These are phyloP conservation scores for Amaranthus palmeri DNA, from an alignment of 148 eudicot genomes.

Conservation along the genomic window DNA sequence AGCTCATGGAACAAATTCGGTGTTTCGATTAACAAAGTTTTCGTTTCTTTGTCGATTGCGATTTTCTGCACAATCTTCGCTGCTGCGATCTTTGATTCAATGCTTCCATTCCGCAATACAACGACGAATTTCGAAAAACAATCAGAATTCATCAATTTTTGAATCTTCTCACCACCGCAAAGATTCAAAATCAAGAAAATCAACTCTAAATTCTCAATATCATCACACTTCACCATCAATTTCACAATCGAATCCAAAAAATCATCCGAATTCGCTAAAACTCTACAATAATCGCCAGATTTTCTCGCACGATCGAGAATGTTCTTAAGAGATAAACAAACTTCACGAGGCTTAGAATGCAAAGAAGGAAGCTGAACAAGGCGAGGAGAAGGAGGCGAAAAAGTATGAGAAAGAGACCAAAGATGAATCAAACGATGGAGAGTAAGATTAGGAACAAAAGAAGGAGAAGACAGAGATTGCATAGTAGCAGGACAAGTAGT, in stretches of 20 bases:
- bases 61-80: slow-evolving; percentile 39
- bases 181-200: slow-evolving; percentile 37
- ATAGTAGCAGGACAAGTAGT: slow-evolving; percentile 78
- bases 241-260: slow-evolving; percentile 8
- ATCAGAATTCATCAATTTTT: slow-evolving; percentile 15
- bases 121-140: slow-evolving; percentile 24
- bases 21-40: slow-evolving; percentile 35
- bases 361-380: not conserved
- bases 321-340: slow-evolving; percentile 20
- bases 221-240: slow-evolving; percentile 19
- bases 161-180: slow-evolving; percentile 22
- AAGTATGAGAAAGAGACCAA: slow-evolving; percentile 34
- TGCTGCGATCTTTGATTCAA: slow-evolving; percentile 29
- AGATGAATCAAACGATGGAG: slow-evolving; percentile 57
- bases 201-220: slow-evolving; percentile 26
- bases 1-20: slow-evolving; percentile 29
- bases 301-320: slow-evolving; percentile 29
- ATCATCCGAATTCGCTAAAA: slow-evolving; percentile 25
- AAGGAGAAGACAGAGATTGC: slow-evolving; percentile 52
- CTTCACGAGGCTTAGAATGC: not conserved
- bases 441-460: slow-evolving; percentile 61
- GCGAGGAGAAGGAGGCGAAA: slow-evolving; percentile 18
- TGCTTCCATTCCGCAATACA: slow-evolving; percentile 37
- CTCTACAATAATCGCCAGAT: slow-evolving; percentile 36
- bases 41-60: slow-evolving; percentile 32